Evolutionary conservation across 2,329 filamentous ascomycete genomes (phyloP).

Genomic region (Penicillium sp.): DNA sequence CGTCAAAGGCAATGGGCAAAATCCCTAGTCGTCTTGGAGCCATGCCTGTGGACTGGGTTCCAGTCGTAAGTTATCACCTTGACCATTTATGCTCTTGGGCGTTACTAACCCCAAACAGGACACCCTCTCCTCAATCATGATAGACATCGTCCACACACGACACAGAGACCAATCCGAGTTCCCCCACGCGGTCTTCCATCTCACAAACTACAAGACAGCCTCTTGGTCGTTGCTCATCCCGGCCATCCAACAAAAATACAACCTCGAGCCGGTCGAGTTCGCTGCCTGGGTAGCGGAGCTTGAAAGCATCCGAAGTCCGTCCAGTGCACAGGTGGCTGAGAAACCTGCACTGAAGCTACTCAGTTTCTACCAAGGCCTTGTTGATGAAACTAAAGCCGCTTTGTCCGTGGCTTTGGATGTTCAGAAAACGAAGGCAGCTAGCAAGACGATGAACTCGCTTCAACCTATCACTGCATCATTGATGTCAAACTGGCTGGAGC

Average conservation of each 20-base stretch:
- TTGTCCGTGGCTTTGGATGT: constrained; percentile 45
- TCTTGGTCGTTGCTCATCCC: constrained; percentile 46
- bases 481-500: constrained; percentile 44
- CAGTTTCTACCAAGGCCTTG: constrained; percentile 48
- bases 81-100: neutral
- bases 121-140: constrained; percentile 45
- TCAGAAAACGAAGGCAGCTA: constrained; percentile 41
- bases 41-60: constrained; percentile 52
- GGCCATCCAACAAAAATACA: constrained; percentile 46
- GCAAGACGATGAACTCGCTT: constrained; percentile 46
- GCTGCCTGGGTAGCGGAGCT: constrained; percentile 49
- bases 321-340: constrained; percentile 38
- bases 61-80: constrained; percentile 16
- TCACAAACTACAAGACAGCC: constrained; percentile 47
- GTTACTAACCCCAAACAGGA: constrained; percentile 22
- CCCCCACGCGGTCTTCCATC: constrained; percentile 42
- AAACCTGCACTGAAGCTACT: constrained; percentile 56
- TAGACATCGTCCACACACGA: constrained; percentile 46
- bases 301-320: constrained; percentile 41
- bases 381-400: constrained; percentile 18
- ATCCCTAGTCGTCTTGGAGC: constrained; percentile 50
- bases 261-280: constrained; percentile 43
- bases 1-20: constrained; percentile 50
- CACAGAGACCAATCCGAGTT: constrained; percentile 20
- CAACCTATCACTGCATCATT: constrained; percentile 44